Evolutionary conservation across 23 red algal species (phyloP), one percentile per base, ranked within the genome.

Genomic region (Porphyridium purpureum): DNA sequence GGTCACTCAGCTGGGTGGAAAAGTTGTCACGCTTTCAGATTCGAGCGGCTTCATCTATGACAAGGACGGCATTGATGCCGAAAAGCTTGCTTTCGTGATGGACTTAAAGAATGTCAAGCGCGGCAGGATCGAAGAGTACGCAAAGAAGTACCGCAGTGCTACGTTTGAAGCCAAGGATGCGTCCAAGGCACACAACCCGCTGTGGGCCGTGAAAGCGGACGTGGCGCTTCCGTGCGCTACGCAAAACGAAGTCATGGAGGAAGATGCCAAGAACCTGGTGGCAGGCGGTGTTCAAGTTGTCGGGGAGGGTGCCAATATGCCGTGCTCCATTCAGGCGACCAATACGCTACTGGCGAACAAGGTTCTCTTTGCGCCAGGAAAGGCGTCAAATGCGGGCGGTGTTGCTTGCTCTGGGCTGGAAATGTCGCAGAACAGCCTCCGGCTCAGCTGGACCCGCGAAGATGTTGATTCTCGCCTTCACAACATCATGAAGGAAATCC

Each of bases 351-450:
- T 15, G 0, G 20, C 27, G 2, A 33, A 29, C 33, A 34, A 62
- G 33, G 4, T 47, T 2, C 14, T 32, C 0, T 62, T 35, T 34
- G 23, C 33, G 21, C 57, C 57, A n/a, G 57, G 26, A 29, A 62
- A 62, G 33, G 57, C 57, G 38, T 21, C 21, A 29, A 62, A 62
- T 32, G 57, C 57, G 19, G 57, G 57, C 19, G 57, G 57, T 14
- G 57, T 62, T 1, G 57, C 57, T 22, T 25, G 21, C 4, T 24
- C 19, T 22, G 57, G 33, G 4, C 38, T 62, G 14, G 57, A 62
- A 33, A 62, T 62, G 57, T 44, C 33, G 17, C 57, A 62, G 29
- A 62, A 62, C 38, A 25, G 19, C 31, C 38, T 22, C 31, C 57
- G 32, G 31, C 3, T 44, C 31, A 14, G 2, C 21, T 62, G 57